Evolutionary conservation across 208 protist species (phyloP).

Genomic region (Angomonas ambiguus): DNA sequence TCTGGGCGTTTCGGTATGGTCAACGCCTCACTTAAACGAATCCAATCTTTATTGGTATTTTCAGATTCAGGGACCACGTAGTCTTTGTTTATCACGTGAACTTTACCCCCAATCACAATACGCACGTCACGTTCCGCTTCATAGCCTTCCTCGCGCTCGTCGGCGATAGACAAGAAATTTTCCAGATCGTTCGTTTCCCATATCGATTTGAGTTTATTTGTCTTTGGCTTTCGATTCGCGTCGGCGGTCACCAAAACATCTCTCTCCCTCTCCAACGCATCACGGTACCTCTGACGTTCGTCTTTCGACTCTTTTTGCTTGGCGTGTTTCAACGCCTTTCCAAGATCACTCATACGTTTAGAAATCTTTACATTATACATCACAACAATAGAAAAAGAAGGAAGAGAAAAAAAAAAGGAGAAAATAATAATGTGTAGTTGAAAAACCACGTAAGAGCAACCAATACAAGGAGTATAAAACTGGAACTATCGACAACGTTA

Average conservation of each 20-base stretch:
- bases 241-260: conserved; percentile 36
- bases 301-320: conserved; percentile 39
- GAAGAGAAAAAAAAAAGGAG: conserved; percentile 7
- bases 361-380: background rate
- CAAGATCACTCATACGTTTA: conserved; percentile 54
- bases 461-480: no score
- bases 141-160: conserved; percentile 84
- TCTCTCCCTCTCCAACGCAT: conserved; percentile 44
- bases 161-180: conserved; percentile 82
- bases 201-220: conserved; percentile 75
- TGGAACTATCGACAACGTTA: no score
- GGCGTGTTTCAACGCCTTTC: conserved; percentile 72
- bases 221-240: conserved; percentile 32
- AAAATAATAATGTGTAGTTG: background rate
- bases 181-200: conserved; percentile 88
- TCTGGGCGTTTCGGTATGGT: conserved; percentile 78
- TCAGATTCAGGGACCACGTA: conserved; percentile 49
- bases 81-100: conserved; percentile 70
- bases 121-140: conserved; percentile 73
- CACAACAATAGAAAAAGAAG: conserved; percentile 6
- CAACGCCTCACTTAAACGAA: conserved; percentile 67
- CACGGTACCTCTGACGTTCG: conserved; percentile 37
- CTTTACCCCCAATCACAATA: conserved; percentile 76
- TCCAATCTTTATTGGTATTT: conserved; percentile 43
- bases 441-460: conserved; percentile 6